Evolutionary conservation across 2,329 filamentous ascomycete genomes (phyloP).

Genomic region (Aureobasidium sp.): DNA sequence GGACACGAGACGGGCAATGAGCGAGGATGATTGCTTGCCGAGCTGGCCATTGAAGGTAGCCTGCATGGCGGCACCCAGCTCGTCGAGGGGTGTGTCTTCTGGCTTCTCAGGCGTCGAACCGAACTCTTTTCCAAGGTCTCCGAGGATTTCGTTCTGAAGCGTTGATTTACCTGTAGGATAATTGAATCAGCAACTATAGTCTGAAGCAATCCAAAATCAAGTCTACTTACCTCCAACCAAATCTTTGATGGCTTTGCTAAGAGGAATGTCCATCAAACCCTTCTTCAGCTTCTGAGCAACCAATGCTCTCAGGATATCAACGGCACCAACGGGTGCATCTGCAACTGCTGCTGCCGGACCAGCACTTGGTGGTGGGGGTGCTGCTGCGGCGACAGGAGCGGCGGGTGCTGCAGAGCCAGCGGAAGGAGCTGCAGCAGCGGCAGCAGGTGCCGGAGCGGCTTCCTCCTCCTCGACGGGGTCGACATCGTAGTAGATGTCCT

Average conservation of each 20-base stretch:
- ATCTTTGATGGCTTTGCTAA: slow-evolving; percentile 97
- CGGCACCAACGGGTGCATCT: slow-evolving; percentile 78
- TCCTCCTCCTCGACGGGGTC: slow-evolving; percentile 90
- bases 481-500: slow-evolving; percentile 99
- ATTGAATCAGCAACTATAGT: neutral
- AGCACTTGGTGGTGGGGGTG: slow-evolving; percentile 60
- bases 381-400: slow-evolving; percentile 46
- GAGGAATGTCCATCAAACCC: slow-evolving; percentile 74
- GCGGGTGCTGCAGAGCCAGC: slow-evolving; percentile 47
- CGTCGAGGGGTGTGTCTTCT: slow-evolving; percentile 93
- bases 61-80: slow-evolving; percentile 92
- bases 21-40: slow-evolving; percentile 88
- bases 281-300: slow-evolving; percentile 99
- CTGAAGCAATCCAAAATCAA: neutral
- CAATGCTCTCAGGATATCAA: slow-evolving; percentile 81
- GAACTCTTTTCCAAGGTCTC: slow-evolving; percentile 96
- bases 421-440: slow-evolving; percentile 34
- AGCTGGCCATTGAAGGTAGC: slow-evolving; percentile 98
- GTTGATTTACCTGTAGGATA: slow-evolving; percentile 76
- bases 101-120: slow-evolving; percentile 97
- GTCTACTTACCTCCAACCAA: slow-evolving; percentile 77
- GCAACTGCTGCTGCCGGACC: slow-evolving; percentile 82
- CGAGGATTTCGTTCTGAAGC: slow-evolving; percentile 95
- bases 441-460: slow-evolving; percentile 42
- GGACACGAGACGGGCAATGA: slow-evolving; percentile 90